Base-by-base conservation (phyloP, 192 early-diverging fungal genomes). In the Umbelopsis sp. region DNA sequence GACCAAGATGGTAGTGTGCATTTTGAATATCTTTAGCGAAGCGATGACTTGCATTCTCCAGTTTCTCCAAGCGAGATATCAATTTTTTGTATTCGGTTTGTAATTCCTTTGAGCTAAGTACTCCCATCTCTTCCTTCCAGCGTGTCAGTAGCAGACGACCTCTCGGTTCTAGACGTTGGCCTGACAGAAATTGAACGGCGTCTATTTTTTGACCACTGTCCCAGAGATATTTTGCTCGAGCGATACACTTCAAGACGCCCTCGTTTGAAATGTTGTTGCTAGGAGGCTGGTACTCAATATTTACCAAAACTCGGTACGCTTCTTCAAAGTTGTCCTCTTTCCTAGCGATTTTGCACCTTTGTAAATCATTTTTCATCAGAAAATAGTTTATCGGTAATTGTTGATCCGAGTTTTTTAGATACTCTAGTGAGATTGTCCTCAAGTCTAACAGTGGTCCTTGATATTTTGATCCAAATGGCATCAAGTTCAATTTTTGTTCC, bases 11-110 rank as follows among this genome's bases (percentile, higher is more conserved):
- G 55, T 85, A 92, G 45, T 78, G 79, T 0, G 82, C 82, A 81
- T 94, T 92, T 52, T 94, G 91, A 89, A 88, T 92, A 1, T 81
- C 76, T 35, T 76, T 67, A 30, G 37, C 37, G 37, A 9, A 41
- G 37, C 5, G 1, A 4, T 4, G 6, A 41, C 7, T 41, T 41
- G 37, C 37, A 41, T 41, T 41, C 10, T 41, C 37, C 2, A 4
- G 6, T 9, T 41, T 10, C 10, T 6, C 10, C 2, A 41, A 41
- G 37, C 37, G 37, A 41, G 7, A 10, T 6, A 41, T 10, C 7
- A 49, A 6, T 3, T 49, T 13, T 49, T 25, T 15, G 27, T 61
- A 61, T 25, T 61, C 55, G 6, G 15, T 35, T 61, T 61, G 27
- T 4, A 61, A 4, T 13, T 61, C 16, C 12, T 12, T 18, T 27